A percentile compares a stretch with the other conserved stretches of the same genome.
phyloP scores from a whole-genome alignment of 345 rosid species.

The Conringia planisiliqua region DNA sequence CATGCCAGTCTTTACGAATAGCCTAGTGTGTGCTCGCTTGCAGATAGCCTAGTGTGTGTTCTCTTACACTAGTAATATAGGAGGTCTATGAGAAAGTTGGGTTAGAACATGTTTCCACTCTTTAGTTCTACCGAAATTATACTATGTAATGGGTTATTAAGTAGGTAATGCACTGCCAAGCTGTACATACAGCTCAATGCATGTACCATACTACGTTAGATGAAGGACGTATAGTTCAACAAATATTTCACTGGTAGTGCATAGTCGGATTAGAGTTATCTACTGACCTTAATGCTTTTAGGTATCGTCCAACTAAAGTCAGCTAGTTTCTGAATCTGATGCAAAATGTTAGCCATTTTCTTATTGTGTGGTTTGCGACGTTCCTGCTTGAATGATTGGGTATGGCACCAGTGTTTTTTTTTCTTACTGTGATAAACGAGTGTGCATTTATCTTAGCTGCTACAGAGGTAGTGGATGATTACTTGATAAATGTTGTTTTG shows the following conservation, averaged over 20 bases:
- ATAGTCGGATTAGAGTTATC: constrained; percentile 1
- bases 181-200: neutral
- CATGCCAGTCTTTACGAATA: neutral
- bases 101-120: neutral
- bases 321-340: neutral
- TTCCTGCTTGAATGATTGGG: constrained; percentile 1
- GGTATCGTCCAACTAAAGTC: constrained; percentile 4
- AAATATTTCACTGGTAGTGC: neutral
- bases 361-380: neutral
- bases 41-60: neutral
- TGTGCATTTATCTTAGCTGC: constrained; percentile 2
- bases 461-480: neutral
- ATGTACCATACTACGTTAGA: neutral
- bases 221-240: neutral
- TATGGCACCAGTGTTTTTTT: neutral
- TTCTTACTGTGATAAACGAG: neutral
- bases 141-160: neutral
- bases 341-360: neutral
- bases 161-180: neutral
- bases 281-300: neutral
- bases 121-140: neutral
- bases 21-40: neutral
- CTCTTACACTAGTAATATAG: neutral
- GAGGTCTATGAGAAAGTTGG: neutral
- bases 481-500: constrained; percentile 1